Evolutionary conservation across 2,329 filamentous ascomycete species (phyloP).

Genomic region (Scolecobasidium constrictum): DNA sequence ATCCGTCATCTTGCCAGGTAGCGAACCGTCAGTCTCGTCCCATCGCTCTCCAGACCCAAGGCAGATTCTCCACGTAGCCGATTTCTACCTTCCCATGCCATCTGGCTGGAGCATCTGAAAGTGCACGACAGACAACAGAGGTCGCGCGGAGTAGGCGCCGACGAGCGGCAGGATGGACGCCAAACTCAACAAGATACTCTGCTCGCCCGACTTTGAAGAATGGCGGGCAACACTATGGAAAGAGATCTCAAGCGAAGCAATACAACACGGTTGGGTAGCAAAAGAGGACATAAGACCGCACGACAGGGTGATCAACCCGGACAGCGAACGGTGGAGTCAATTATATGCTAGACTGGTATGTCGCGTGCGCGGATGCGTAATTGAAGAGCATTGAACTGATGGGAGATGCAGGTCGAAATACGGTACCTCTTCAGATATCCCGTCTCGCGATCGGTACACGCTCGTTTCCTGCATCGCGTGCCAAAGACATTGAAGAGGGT

Average conservation of each 20-base stretch:
- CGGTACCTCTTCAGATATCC: conserved; percentile 11
- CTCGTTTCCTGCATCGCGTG: conserved; percentile 8
- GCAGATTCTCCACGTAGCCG: no score
- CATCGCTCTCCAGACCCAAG: no score
- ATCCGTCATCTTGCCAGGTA: no score
- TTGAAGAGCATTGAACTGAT: background rate
- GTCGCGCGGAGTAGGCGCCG: no score
- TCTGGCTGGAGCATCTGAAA: no score
- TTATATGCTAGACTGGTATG: conserved; percentile 10
- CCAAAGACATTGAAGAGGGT: conserved; percentile 9
- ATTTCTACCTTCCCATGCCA: no score
- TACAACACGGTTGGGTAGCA: conserved; percentile 10
- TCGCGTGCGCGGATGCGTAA: background rate
- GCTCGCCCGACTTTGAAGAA: conserved; percentile 8
- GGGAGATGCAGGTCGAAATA: conserved; percentile 10
- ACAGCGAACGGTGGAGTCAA: conserved; percentile 7
- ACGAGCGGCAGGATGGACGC: conserved; percentile 7
- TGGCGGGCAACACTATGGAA: conserved; percentile 10
- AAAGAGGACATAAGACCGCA: conserved; percentile 4
- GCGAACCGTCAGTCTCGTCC: no score
- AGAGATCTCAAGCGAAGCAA: conserved; percentile 11
- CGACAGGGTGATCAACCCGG: conserved; percentile 8
- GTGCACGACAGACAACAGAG: no score
- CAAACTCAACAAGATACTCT: conserved; percentile 10
- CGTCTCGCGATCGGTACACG: conserved; percentile 11